Evolutionary conservation across 2,329 filamentous ascomycete species (phyloP).

Genomic region (Colletotrichum sp.): DNA sequence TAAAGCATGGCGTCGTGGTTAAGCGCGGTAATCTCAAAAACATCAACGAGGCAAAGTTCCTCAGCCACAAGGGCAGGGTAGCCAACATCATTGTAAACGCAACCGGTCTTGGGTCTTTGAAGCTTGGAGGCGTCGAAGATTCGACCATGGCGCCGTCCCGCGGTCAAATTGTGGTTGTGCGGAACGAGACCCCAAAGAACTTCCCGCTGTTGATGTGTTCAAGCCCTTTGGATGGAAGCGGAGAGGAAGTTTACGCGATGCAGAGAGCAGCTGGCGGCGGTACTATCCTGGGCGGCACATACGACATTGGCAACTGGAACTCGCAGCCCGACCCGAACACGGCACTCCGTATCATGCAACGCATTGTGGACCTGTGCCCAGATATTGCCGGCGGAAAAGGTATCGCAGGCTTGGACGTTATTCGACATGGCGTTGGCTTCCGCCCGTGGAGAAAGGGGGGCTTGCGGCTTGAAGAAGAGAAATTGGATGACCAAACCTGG

Average conservation of each 20-base stretch:
- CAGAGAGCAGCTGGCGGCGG: conserved; percentile 78
- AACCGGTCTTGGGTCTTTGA: conserved; percentile 68
- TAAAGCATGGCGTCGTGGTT: conserved; percentile 63
- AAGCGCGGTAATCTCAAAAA: conserved; percentile 60
- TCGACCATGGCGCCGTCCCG: conserved; percentile 66
- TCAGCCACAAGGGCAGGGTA: conserved; percentile 61
- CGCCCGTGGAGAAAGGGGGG: conserved; percentile 77
- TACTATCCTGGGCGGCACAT: conserved; percentile 85
- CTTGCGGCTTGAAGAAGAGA: conserved; percentile 71
- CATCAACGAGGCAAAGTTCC: conserved; percentile 61
- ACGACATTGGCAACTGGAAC: conserved; percentile 82
- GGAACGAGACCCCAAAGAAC: conserved; percentile 79
- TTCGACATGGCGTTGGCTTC: conserved; percentile 85
- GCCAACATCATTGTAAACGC: conserved; percentile 73
- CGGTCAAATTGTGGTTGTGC: conserved; percentile 80
- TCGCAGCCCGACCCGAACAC: conserved; percentile 77
- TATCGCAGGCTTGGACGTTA: conserved; percentile 75
- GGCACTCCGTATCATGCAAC: conserved; percentile 82
- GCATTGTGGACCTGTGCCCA: conserved; percentile 69
- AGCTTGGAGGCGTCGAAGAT: conserved; percentile 73
- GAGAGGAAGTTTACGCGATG: conserved; percentile 84
- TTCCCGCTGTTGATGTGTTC: conserved; percentile 55
- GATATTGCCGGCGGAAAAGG: conserved; percentile 69
- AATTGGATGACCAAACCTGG: conserved; percentile 58
- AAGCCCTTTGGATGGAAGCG: conserved; percentile 74